Base-by-base conservation (phyloP, 768 basidiomycete species). In the Boletus vinaceobasis region DNA sequence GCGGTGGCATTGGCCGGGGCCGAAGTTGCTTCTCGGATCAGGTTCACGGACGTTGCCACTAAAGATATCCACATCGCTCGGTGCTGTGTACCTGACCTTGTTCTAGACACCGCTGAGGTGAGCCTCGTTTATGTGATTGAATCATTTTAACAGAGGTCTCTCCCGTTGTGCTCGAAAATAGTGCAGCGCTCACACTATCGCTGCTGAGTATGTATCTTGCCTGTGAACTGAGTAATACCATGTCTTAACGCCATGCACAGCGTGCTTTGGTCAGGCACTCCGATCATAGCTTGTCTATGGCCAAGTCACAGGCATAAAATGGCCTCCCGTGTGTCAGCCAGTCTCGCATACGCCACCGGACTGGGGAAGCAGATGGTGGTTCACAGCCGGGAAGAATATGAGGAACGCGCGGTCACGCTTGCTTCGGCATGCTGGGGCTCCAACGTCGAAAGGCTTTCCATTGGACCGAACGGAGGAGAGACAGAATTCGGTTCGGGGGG, bases 111-210 rank as follows among this genome's bases (percentile, higher is more conserved):
- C 3, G 73, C 74, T 7, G 80, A 81, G 72, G 79, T 77, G 37
- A 13, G 73, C 3, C 7, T 19, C 14, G 5, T 17, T 9, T 43
- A 14, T 39, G 27, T 36, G 5, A 32, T 26, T 1, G 13, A 44
- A 31, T 29, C 31, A 17, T 7, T n/a, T 44, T 56, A 5, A 66
- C n/a, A 37, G n/a, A 11, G 6, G 21, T 15, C 11, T 43, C 6
- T 8, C n/a, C 32, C 1, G 14, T 2, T 10, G 23, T 23, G 37
- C 39, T 23, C 11, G 19, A 48, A 37, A 47, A 58, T 11, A 80
- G 79, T 80, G 79, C 61, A 80, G 77, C 53, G 79, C 80, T 17
- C 79, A 81, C 50, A 81, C 79, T 5, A 74, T 79, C 37, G 76
- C 78, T 13, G 74, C 76, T 13, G 79, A 81, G 77, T 79, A 50